Evolutionary conservation across 2,329 filamentous ascomycete species (phyloP).

Genomic region (Coniochaeta sp.): DNA sequence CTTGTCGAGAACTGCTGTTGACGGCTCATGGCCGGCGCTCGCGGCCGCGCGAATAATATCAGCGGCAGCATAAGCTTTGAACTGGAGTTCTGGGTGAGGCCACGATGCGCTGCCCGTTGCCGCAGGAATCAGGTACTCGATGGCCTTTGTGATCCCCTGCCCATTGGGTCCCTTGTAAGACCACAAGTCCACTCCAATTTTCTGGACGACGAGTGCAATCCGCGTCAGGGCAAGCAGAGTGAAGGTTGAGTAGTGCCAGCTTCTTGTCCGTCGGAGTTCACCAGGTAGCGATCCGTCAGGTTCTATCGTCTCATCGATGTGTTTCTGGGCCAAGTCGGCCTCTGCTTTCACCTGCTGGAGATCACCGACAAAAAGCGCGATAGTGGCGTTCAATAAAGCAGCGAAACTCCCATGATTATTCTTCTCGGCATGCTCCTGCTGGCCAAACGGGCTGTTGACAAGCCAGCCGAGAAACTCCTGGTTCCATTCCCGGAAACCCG

Average conservation of each 20-base stretch:
- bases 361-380: conserved; percentile 18
- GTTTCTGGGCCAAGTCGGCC: background rate
- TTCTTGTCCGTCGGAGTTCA: conserved; percentile 18
- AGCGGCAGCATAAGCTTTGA: conserved; percentile 15
- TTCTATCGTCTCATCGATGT: conserved; percentile 13
- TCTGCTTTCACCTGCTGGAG: conserved; percentile 5
- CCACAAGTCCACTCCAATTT: conserved; percentile 15
- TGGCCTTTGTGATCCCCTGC: conserved; percentile 14
- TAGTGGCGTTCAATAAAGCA: conserved; percentile 14
- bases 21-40: conserved; percentile 11
- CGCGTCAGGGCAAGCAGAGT: conserved; percentile 13
- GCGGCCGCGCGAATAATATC: conserved; percentile 17
- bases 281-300: conserved; percentile 16
- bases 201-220: conserved; percentile 11
- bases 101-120: conserved; percentile 11
- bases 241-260: conserved; percentile 21
- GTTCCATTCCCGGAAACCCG: conserved; percentile 15
- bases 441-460: conserved; percentile 14
- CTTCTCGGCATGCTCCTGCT: conserved; percentile 5
- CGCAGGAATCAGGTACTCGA: conserved; percentile 17
- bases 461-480: conserved; percentile 16
- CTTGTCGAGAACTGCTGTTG: conserved; percentile 7
- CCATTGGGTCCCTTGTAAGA: conserved; percentile 12
- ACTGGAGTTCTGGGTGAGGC: conserved; percentile 14
- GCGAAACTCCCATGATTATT: conserved; percentile 21